Evolutionary conservation across 139 green algal genomes (phyloP).

Genomic region (Chlamydomonas schloesseri): DNA sequence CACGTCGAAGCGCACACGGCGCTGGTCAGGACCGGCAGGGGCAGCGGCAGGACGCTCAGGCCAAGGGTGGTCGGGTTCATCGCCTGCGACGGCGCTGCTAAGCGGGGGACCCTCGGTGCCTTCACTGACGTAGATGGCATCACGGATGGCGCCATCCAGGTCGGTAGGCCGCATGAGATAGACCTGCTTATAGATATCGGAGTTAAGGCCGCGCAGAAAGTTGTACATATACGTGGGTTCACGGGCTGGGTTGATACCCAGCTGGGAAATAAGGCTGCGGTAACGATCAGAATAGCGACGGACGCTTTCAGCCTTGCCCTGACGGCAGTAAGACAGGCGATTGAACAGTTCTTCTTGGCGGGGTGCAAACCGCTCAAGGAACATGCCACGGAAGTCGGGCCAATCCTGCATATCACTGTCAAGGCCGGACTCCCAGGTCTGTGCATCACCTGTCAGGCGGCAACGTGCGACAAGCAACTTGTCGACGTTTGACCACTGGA

Average conservation of each 20-base stretch:
- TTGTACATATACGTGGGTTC: not conserved
- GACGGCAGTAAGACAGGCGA: not conserved
- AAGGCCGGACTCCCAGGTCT: too few relatives aligned
- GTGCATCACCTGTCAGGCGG: too few relatives aligned
- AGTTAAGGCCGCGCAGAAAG: not conserved
- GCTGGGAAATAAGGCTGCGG: not conserved
- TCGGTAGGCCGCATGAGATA: not conserved
- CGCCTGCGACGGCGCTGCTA: too few relatives aligned
- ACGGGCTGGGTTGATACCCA: not conserved
- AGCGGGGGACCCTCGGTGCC: too few relatives aligned
- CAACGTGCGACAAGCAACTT: too few relatives aligned
- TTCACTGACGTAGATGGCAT: not conserved
- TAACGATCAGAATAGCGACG: not conserved
- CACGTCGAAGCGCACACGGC: too few relatives aligned
- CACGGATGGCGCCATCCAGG: not conserved
- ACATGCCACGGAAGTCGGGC: not conserved
- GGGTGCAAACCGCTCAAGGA: not conserved
- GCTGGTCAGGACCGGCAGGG: too few relatives aligned
- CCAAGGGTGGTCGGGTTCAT: too few relatives aligned
- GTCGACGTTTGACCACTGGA: too few relatives aligned
- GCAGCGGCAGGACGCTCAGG: too few relatives aligned
- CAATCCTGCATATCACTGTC: not conserved
- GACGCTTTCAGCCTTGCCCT: not conserved
- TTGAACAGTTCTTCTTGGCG: not conserved
- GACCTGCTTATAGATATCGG: not conserved